These are phyloP conservation scores for Barnettozyma hawaiiensis DNA, from an alignment of 1,139 yeast genomes.

Conservation along the genomic window DNA sequence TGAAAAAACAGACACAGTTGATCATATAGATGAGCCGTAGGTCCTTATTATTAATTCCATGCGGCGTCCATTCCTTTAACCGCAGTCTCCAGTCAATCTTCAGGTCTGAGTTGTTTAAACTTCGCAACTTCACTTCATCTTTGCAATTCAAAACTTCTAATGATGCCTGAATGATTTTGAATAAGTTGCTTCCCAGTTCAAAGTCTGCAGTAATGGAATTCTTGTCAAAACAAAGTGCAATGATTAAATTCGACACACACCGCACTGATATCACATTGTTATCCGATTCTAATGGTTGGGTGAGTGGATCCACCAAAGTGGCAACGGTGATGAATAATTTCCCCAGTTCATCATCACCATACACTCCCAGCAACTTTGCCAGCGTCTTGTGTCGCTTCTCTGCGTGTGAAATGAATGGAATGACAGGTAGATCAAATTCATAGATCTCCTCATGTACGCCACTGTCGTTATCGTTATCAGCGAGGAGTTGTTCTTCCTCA, in stretches of 20 bases:
- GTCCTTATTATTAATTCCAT: slow-evolving; percentile 32
- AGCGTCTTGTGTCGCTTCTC: slow-evolving; percentile 28
- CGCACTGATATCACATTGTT: slow-evolving; percentile 47
- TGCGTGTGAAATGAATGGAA: slow-evolving; percentile 26
- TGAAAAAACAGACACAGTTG: slow-evolving; percentile 43
- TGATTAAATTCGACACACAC: slow-evolving; percentile 44
- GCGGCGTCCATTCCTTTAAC: slow-evolving; percentile 50
- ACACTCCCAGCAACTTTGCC: slow-evolving; percentile 20
- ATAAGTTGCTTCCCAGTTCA: slow-evolving; percentile 40
- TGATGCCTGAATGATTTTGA: slow-evolving; percentile 39
- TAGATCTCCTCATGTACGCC: slow-evolving; percentile 23
- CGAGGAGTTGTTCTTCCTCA: slow-evolving; percentile 2
- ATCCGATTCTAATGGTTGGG: slow-evolving; percentile 65
- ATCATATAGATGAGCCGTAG: slow-evolving; percentile 48
- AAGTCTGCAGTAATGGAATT: slow-evolving; percentile 27
- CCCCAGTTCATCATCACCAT: slow-evolving; percentile 7
- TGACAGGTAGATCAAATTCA: slow-evolving; percentile 27
- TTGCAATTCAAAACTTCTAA: slow-evolving; percentile 39
- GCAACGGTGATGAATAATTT: slow-evolving; percentile 29
- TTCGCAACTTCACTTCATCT: slow-evolving; percentile 42
- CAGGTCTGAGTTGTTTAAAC: slow-evolving; percentile 40
- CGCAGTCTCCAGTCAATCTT: slow-evolving; percentile 36
- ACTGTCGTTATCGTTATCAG: slow-evolving; percentile 6
- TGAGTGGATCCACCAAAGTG: slow-evolving; percentile 56
- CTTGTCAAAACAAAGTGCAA: slow-evolving; percentile 28